Evolutionary conservation across 2,329 filamentous ascomycete species (phyloP), one percentile per base, ranked within the genome.

Genomic region (Stachybotrys chartarum): DNA sequence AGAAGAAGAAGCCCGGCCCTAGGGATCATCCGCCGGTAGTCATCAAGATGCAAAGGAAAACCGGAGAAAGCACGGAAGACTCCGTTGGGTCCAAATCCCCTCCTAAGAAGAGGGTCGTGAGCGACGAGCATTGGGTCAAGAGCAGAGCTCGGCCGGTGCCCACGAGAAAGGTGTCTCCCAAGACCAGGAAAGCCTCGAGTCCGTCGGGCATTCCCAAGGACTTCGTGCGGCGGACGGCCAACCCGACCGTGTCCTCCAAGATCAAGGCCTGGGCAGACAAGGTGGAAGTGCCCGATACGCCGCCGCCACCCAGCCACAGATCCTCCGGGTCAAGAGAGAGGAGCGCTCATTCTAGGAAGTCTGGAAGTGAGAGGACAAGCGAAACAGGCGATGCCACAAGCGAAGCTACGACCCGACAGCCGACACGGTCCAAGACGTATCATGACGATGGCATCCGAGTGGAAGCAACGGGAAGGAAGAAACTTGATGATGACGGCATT

Each of bases 41-140:
- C 17, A 44, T 54, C 64, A 32, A 55, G 62, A 7, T 69, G 67
- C 47, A 70, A 63, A 45, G 17, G 54, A 53, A 30, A 50, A 17
- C 30, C 30, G 42, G 7, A n/a, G 53, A 17, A 56, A 72, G 71
- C 51, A 64, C 16, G 61, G 63, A 50, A 59, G 64, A 24, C 52
- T 60, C 32, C 57, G 56, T 10, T 58, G 60, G n/a, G 55, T 63
- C 35, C 56, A 56, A 54, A 54, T 60, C 51, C 17, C 83, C 90
- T 50, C 93, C 93, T 16, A 91, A 90, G 73, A 97, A 96, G 78
- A 84, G 92, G 59, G 90, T 97, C 54, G 84, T 97, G 58, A 97
- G 92, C 68, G 93, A 97, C 73, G 88, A 89, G 54, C 90, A 96
- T 72, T 97, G 93, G 89, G 84, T 84, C 72, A 86, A 84, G 57